These are phyloP conservation scores for Yarrowia sp. DNA, from an alignment of 805 yeast species.

Conservation along the genomic window DNA sequence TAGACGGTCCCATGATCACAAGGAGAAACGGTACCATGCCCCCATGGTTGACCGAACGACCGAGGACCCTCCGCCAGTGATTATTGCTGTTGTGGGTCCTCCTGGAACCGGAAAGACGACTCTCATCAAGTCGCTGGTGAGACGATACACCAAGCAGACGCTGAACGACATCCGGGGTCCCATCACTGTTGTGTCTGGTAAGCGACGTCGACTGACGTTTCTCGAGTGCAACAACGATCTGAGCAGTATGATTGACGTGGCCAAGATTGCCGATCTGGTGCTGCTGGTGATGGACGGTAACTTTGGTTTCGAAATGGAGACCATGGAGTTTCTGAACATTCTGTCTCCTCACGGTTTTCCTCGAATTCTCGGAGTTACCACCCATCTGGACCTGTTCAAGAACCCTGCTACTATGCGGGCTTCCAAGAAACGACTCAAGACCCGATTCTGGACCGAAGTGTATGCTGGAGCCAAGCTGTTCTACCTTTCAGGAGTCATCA, in stretches of 20 bases:
- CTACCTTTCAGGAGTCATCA: slow-evolving; percentile 90
- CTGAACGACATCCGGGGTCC: slow-evolving; percentile 90
- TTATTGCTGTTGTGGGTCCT: slow-evolving; percentile 97
- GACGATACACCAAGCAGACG: slow-evolving; percentile 83
- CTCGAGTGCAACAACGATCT: slow-evolving; percentile 90
- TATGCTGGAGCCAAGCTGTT: slow-evolving; percentile 97
- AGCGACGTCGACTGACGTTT: slow-evolving; percentile 86
- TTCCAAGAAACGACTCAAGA: slow-evolving; percentile 85
- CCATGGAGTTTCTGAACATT: slow-evolving; percentile 95
- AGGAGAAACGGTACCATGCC: slow-evolving; percentile 84
- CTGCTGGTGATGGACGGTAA: slow-evolving; percentile 90
- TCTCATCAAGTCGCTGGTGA: slow-evolving; percentile 79
- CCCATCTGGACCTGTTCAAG: slow-evolving; percentile 92
- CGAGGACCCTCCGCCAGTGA: slow-evolving; percentile 95
- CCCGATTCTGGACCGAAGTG: slow-evolving; percentile 98
- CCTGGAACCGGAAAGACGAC: slow-evolving; percentile 98
- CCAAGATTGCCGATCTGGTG: slow-evolving; percentile 92
- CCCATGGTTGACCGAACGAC: slow-evolving; percentile 98
- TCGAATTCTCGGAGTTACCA: slow-evolving; percentile 88
- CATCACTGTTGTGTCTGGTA: slow-evolving; percentile 93
- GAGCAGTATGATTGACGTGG: slow-evolving; percentile 93
- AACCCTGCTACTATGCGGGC: slow-evolving; percentile 85
- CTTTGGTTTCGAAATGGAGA: slow-evolving; percentile 98
- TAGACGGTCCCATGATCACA: slow-evolving; percentile 73
- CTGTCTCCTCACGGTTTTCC: slow-evolving; percentile 99